phyloP scores from a whole-genome alignment of 2,329 filamentous ascomycete genomes.

The Clonostachys rhizophaga region DNA sequence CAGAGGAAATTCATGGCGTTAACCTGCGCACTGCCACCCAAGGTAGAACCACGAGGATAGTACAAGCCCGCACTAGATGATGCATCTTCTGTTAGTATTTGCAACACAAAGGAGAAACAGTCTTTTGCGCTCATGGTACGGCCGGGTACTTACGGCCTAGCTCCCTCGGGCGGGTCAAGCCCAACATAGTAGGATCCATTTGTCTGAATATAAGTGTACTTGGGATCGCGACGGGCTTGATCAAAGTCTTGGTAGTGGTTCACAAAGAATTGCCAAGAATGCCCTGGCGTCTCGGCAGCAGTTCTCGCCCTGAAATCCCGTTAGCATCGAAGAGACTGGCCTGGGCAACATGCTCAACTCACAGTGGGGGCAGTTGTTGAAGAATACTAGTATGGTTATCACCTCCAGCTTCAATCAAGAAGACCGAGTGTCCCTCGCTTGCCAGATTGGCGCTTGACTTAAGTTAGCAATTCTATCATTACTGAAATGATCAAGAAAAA shows the following conservation, averaged over 20 bases:
- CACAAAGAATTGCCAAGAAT: slow-evolving; percentile 10
- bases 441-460: slow-evolving; percentile 1
- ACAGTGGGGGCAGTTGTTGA: slow-evolving; percentile 14
- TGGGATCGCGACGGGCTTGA: slow-evolving; percentile 6
- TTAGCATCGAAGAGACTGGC: background rate
- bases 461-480: background rate
- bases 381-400: slow-evolving; percentile 15
- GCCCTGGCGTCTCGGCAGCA: slow-evolving; percentile 3
- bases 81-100: no score
- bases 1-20: slow-evolving; percentile 37
- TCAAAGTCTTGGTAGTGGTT: slow-evolving; percentile 7
- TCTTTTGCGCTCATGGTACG: no score
- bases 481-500: background rate
- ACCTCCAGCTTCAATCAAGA: slow-evolving; percentile 10
- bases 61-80: slow-evolving; percentile 8
- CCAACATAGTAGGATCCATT: slow-evolving; percentile 9
- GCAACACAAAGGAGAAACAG: background rate
- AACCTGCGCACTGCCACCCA: slow-evolving; percentile 26
- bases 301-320: background rate
- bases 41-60: slow-evolving; percentile 15
- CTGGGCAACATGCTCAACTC: background rate
- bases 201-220: slow-evolving; percentile 6
- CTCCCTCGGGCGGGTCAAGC: slow-evolving; percentile 6
- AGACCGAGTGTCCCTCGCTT: slow-evolving; percentile 3
- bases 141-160: slow-evolving; percentile 5